A percentile compares a stretch with the other conserved stretches of the same genome.
phyloP scores from a whole-genome alignment of 2,329 filamentous ascomycete species.

The Neonectria hederae region DNA sequence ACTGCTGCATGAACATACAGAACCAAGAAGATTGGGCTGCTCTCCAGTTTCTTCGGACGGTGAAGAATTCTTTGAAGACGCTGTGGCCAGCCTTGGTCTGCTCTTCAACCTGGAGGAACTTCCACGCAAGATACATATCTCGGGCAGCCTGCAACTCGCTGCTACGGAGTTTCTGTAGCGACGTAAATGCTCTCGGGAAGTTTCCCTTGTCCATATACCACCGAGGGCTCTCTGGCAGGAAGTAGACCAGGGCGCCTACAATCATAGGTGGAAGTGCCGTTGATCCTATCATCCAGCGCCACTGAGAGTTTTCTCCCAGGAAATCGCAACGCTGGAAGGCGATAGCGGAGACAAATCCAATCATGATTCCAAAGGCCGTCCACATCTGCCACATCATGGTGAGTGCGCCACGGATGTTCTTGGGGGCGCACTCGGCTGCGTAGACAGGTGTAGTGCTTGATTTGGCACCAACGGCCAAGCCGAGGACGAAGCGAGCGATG shows the following conservation, averaged over 20 bases:
- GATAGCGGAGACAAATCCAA: slow-evolving; percentile 63
- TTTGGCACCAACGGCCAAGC: slow-evolving; percentile 74
- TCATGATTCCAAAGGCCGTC: slow-evolving; percentile 51
- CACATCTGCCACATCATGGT: slow-evolving; percentile 77
- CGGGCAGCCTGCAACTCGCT: slow-evolving; percentile 58
- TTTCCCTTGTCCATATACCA: slow-evolving; percentile 58
- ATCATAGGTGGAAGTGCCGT: slow-evolving; percentile 65
- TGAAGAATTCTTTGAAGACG: slow-evolving; percentile 43
- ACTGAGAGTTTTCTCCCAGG: slow-evolving; percentile 56
- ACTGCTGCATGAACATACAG: slow-evolving; percentile 50
- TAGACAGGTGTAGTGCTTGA: slow-evolving; percentile 74
- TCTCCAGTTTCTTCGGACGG: slow-evolving; percentile 43
- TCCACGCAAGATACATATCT: slow-evolving; percentile 60
- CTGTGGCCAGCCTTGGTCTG: slow-evolving; percentile 38
- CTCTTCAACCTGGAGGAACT: slow-evolving; percentile 44
- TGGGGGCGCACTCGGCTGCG: slow-evolving; percentile 75
- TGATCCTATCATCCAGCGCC: slow-evolving; percentile 69
- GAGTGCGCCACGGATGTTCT: slow-evolving; percentile 73
- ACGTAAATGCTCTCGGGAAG: slow-evolving; percentile 55
- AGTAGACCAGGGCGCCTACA: slow-evolving; percentile 65
- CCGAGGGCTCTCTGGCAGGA: slow-evolving; percentile 67
- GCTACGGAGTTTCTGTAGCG: slow-evolving; percentile 57
- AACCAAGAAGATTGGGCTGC: slow-evolving; percentile 48
- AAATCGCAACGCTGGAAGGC: slow-evolving; percentile 59
- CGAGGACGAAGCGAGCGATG: slow-evolving; percentile 70